These are phyloP conservation scores for Pilobolus umbonatus DNA, from an alignment of 192 early-diverging fungal genomes.

Conservation along the genomic window DNA sequence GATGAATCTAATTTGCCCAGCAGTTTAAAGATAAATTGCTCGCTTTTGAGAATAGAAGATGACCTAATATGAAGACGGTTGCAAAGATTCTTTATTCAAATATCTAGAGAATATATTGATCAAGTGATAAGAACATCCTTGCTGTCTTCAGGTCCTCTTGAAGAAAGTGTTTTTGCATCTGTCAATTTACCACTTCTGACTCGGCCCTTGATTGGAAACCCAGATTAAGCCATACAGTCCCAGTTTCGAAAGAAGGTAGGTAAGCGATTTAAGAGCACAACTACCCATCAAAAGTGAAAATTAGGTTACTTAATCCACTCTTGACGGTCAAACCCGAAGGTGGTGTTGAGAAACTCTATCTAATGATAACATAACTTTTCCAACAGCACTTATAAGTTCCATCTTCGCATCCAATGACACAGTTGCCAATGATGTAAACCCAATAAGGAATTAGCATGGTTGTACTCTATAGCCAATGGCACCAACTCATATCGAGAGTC, in stretches of 20 bases:
- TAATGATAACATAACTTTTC: slow-evolving; percentile 1
- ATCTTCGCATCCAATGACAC: background rate
- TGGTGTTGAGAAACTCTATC: slow-evolving; percentile 10
- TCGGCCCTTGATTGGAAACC: too few species aligned
- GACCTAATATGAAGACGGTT: background rate
- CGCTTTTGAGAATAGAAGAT: background rate
- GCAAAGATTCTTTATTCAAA: too few species aligned
- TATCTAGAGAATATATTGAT: too few species aligned
- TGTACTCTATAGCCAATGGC: too few species aligned
- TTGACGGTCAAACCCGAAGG: slow-evolving; percentile 11
- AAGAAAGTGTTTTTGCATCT: background rate
- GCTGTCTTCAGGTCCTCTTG: background rate
- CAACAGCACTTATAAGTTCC: slow-evolving; percentile 7
- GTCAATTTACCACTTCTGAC: background rate
- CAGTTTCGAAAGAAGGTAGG: background rate
- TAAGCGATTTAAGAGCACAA: slow-evolving; percentile 1
- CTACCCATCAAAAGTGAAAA: slow-evolving; percentile 5
- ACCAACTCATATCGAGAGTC: too few species aligned
- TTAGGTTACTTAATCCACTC: slow-evolving; percentile 7
- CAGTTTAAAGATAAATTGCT: background rate
- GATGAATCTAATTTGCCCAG: background rate
- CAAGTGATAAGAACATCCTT: too few species aligned
- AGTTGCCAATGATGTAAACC: slow-evolving; percentile 1
- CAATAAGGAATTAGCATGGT: slow-evolving; percentile 2
- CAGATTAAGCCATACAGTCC: background rate